These are phyloP conservation scores for Epicoccum sorghinum DNA, from an alignment of 2,329 filamentous ascomycete species.

Conservation along the genomic window DNA sequence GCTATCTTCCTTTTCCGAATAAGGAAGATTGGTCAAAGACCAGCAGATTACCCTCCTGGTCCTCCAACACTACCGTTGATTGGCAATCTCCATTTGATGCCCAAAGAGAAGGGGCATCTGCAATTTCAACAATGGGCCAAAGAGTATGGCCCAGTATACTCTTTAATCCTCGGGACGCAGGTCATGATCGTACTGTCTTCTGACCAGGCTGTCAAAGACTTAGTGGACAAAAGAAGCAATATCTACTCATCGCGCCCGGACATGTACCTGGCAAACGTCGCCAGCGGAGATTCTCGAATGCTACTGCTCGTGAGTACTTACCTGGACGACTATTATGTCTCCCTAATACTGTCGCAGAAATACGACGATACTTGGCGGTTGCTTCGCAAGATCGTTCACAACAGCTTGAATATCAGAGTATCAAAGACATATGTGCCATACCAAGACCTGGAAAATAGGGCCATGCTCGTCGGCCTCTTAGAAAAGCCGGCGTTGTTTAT, in stretches of 20 bases:
- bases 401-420: slow-evolving; percentile 25
- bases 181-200: slow-evolving; percentile 56
- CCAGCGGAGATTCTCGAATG: neutral
- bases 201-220: slow-evolving; percentile 56
- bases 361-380: slow-evolving; percentile 24
- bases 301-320: neutral
- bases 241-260: slow-evolving; percentile 58
- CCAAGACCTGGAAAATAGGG: slow-evolving; percentile 62
- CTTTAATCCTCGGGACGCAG: slow-evolving; percentile 57
- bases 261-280: slow-evolving; percentile 13
- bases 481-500: slow-evolving; percentile 51
- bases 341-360: slow-evolving; percentile 5
- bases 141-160: slow-evolving; percentile 59
- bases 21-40: slow-evolving; percentile 22
- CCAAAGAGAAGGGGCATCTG: slow-evolving; percentile 49
- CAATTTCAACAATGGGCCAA: slow-evolving; percentile 61
- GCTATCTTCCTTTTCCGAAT: neutral
- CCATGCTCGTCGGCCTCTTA: slow-evolving; percentile 59
- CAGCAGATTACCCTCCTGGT: slow-evolving; percentile 54
- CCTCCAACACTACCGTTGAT: slow-evolving; percentile 59
- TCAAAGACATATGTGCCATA: slow-evolving; percentile 52
- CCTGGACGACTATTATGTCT: too few relatives aligned
- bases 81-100: slow-evolving; percentile 60
- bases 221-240: slow-evolving; percentile 57
- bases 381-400: slow-evolving; percentile 28